Percentiles rank a stretch among this genome's conserved stretches.
phyloP scores from a whole-genome alignment of 495 filamentous ascomycete species.

The Lepidopterella palustris region DNA sequence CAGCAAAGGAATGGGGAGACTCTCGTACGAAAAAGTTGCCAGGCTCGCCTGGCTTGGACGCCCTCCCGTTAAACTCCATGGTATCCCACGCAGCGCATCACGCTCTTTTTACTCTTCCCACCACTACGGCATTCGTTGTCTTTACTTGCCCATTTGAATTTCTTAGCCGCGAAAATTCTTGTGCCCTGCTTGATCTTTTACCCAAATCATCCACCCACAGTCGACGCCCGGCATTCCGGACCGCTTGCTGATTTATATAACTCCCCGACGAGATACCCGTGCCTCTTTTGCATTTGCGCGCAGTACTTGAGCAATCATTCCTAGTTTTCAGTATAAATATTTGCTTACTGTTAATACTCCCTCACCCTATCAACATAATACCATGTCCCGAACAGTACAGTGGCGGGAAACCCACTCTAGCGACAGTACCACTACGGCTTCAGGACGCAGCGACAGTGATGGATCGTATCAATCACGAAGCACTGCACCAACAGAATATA shows the following conservation, averaged over 20 bases:
- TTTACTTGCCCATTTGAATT: not conserved
- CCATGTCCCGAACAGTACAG: conserved; percentile 22
- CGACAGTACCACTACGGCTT: conserved; percentile 38
- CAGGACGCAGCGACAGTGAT: conserved; percentile 55
- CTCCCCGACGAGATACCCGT: not conserved
- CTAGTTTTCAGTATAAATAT: not conserved
- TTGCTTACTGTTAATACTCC: not conserved
- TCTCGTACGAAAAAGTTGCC: not conserved
- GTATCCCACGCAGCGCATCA: not conserved
- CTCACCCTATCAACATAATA: not conserved
- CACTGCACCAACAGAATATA: conserved; percentile 44
- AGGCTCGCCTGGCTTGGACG: not conserved
- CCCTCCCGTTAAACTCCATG: not conserved
- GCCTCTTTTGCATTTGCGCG: too few species aligned
- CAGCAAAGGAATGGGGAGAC: not conserved
- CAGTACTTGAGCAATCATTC: too few species aligned
- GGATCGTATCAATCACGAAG: conserved; percentile 52
- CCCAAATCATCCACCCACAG: not conserved
- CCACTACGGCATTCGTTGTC: not conserved
- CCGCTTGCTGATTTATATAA: not conserved
- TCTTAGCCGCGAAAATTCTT: not conserved
- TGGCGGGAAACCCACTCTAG: conserved; percentile 23
- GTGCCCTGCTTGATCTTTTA: not conserved
- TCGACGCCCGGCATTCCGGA: not conserved
- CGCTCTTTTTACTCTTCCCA: not conserved